Percentiles rank a stretch among this genome's conserved stretches.
Conservation (phyloP, 176 grass and related monocot genomes). For the Stipa capillata region DNA sequence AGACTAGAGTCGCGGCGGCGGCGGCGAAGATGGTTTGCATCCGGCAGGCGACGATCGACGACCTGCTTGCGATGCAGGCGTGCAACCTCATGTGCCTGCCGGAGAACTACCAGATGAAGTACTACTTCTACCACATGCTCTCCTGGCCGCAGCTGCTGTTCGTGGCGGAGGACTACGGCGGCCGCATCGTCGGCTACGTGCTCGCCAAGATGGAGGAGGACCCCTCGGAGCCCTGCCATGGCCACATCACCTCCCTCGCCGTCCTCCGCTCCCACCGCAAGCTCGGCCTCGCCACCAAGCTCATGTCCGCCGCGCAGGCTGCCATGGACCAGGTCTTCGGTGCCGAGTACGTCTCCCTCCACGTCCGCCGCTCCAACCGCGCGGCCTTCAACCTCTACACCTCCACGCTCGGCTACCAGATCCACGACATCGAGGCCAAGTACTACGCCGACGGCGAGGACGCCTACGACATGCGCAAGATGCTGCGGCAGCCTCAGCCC, state of each 20-base stretch:
- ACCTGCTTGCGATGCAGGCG: slow-evolving; percentile 94
- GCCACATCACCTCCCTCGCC: slow-evolving; percentile 97
- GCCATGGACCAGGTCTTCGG: slow-evolving; percentile 95
- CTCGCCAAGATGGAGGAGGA: slow-evolving; percentile 99
- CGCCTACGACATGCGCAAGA: slow-evolving; percentile 75
- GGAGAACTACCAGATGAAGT: slow-evolving; percentile 99
- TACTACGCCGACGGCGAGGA: slow-evolving; percentile 93
- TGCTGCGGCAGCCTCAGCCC: slow-evolving; percentile 26
- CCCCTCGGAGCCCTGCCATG: slow-evolving; percentile 93
- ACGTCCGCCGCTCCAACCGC: slow-evolving; percentile 86
- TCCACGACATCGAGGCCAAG: slow-evolving; percentile 84
- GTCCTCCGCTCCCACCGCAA: slow-evolving; percentile 98
- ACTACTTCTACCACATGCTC: slow-evolving; percentile 95
- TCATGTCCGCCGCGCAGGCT: slow-evolving; percentile 91
- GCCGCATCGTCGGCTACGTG: slow-evolving; percentile 96
- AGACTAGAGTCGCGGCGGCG: not conserved
- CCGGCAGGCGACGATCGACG: slow-evolving; percentile 81
- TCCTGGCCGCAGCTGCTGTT: slow-evolving; percentile 99
- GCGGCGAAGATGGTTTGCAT: slow-evolving; percentile 80
- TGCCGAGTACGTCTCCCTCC: slow-evolving; percentile 92
- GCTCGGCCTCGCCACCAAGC: slow-evolving; percentile 92
- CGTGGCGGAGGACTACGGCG: slow-evolving; percentile 93
- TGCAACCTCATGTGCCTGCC: slow-evolving; percentile 99
- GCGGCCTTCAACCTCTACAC: slow-evolving; percentile 90
- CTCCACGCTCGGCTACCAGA: slow-evolving; percentile 73